These are phyloP conservation scores for Chamaecrista fasciculata DNA, from an alignment of 306 rosid species.

Conservation along the genomic window DNA sequence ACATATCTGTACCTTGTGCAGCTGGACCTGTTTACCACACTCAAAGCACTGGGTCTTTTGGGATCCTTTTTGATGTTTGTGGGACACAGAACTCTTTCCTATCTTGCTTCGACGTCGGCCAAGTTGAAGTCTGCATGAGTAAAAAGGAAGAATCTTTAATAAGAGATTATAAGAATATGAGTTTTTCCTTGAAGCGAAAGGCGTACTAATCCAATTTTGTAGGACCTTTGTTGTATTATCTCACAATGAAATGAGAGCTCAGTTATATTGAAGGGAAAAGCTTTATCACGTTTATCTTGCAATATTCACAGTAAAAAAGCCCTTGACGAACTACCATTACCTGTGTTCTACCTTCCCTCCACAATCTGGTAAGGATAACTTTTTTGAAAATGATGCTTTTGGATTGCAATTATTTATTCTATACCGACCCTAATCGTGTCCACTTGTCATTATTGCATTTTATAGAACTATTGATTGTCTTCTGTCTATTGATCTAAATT, in stretches of 20 bases:
- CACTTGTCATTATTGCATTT: not conserved
- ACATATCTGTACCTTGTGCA: conserved; percentile 40
- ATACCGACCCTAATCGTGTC: not conserved
- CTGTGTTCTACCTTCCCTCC: conserved; percentile 9
- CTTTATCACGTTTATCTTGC: conserved; percentile 11
- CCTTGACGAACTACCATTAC: not conserved
- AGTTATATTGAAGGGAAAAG: not conserved
- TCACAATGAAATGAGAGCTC: conserved; percentile 16
- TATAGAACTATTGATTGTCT: not conserved
- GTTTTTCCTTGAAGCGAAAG: conserved; percentile 23
- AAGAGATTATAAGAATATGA: conserved; percentile 21
- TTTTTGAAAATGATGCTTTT: not conserved
- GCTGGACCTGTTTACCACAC: conserved; percentile 92
- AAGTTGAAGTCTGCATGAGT: conserved; percentile 91
- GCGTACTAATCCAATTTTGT: conserved; percentile 49
- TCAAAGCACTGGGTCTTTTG: conserved; percentile 70
- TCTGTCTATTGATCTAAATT: not conserved
- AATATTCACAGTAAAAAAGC: not conserved
- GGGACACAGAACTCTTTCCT: conserved; percentile 89
- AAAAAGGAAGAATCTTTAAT: conserved; percentile 25
- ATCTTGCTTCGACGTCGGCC: conserved; percentile 73
- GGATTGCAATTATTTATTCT: not conserved
- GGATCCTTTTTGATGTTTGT: conserved; percentile 73
- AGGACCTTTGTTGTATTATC: conserved; percentile 37
- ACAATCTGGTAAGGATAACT: not conserved